These are phyloP conservation scores for Zoysia pacifica DNA, from an alignment of 176 grass and related monocot genomes.

Conservation along the genomic window DNA sequence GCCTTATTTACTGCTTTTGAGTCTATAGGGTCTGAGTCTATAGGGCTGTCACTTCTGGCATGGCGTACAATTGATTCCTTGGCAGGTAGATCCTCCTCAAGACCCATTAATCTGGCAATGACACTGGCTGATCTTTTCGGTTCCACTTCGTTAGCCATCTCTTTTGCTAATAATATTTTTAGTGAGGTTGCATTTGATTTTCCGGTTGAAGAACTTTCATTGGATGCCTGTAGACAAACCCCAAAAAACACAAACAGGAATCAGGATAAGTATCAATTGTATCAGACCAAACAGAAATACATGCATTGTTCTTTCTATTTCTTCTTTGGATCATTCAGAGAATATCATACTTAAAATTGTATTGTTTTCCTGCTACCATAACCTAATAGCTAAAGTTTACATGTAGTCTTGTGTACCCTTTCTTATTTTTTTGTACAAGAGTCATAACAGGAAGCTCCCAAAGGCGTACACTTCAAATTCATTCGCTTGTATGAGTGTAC, in stretches of 20 bases:
- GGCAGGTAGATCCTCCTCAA: slow-evolving; percentile 71
- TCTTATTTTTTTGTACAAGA: background rate
- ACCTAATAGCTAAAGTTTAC: slow-evolving; percentile 1
- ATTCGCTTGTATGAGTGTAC: too few relatives aligned
- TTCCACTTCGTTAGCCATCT: slow-evolving; percentile 65
- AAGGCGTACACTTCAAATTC: slow-evolving; percentile 24
- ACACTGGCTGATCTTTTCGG: slow-evolving; percentile 63
- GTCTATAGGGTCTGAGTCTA: too few relatives aligned
- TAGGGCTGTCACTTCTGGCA: slow-evolving; percentile 19
- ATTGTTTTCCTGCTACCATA: slow-evolving; percentile 12
- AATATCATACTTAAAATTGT: slow-evolving; percentile 13
- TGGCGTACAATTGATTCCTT: slow-evolving; percentile 41
- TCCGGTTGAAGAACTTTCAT: slow-evolving; percentile 38
- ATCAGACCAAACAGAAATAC: slow-evolving; percentile 32
- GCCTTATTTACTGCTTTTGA: slow-evolving; percentile 22
- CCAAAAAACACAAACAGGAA: slow-evolving; percentile 18
- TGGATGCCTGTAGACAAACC: slow-evolving; percentile 32
- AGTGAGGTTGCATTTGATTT: slow-evolving; percentile 65
- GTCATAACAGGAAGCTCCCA: background rate
- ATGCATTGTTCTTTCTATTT: background rate
- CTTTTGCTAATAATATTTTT: slow-evolving; percentile 84
- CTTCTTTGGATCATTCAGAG: background rate
- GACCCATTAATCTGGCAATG: slow-evolving; percentile 89
- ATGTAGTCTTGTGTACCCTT: slow-evolving; percentile 8
- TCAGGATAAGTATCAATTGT: slow-evolving; percentile 3